Base-by-base conservation (phyloP, 768 basidiomycete genomes). In the Boletus coccyginus region DNA sequence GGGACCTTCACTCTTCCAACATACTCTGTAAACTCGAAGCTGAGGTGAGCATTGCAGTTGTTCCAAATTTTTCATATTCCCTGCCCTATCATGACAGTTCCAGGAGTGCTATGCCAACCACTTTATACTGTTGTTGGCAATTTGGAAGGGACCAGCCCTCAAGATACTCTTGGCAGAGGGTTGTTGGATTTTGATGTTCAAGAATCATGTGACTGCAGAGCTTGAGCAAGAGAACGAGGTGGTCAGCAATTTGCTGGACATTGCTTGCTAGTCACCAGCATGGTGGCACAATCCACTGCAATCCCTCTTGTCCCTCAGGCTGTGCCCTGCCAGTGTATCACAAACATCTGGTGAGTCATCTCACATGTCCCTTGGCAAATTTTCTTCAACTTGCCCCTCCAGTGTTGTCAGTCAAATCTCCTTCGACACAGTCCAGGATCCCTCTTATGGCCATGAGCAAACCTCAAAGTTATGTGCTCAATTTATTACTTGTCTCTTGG, bases 1-100 rank as follows among this genome's bases (percentile, higher is more conserved):
- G 96, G 31, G 90, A 95, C 0, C 79, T 98, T 16, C 96, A 99
- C 72, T 88, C 88, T 17, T 88, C 90, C 9, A 87, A 95, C 68
- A 84, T 98, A 9, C 81, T 98, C 7, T 73, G 73, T 21, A 83
- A 81, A 62, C 82, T 98, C 0, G 75, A 83, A 8, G 70, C 76
- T 3, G 94, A 98, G 84, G 91, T 91, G 58, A 50, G 82, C 46
- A 36, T 21, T 6, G 27, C 27, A 27, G n/a, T 27, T 39, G 8
- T 19, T 14, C 2, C 24, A 14, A 12, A 12, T 5, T 21, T 35
- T 7, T 40, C 41, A 24, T 50, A 16, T 55, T 43, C 36, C 56
- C 41, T 38, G 16, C 32, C 21, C 9, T 4, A 13, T 5, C 5
- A 6, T 27, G 7, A 51, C 69, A 91, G 87, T 94, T 92, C 75